A percentile compares a stretch with the other conserved stretches of the same genome.
These are phyloP conservation scores for Chrysosporium keratinophilum DNA, from an alignment of 2,329 filamentous ascomycete genomes.

Conservation along the genomic window DNA sequence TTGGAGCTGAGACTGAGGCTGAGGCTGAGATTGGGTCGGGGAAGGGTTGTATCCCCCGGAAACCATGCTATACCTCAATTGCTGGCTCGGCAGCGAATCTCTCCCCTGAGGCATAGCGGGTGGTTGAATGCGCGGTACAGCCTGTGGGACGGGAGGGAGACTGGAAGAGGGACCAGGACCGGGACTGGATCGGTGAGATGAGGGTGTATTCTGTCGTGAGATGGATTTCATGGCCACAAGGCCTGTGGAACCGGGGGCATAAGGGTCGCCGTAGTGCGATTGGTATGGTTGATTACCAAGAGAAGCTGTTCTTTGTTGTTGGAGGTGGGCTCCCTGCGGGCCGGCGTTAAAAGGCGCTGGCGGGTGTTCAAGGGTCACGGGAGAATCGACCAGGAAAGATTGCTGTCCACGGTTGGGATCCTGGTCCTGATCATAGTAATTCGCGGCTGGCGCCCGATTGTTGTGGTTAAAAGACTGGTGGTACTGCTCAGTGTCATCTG, in stretches of 20 bases:
- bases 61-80: slow-evolving; percentile 21
- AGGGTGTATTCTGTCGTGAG: slow-evolving; percentile 4
- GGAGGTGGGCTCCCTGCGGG: neutral
- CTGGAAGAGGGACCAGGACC: neutral
- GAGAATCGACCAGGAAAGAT: slow-evolving; percentile 6
- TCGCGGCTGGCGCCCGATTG: neutral
- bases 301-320: neutral
- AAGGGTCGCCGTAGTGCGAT: neutral
- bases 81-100: slow-evolving; percentile 26
- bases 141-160: slow-evolving; percentile 7
- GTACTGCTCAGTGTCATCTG: slow-evolving; percentile 14
- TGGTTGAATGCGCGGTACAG: slow-evolving; percentile 14
- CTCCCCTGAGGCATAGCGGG: slow-evolving; percentile 17
- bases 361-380: neutral
- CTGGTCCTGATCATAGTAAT: slow-evolving; percentile 10
- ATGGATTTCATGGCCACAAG: slow-evolving; percentile 8
- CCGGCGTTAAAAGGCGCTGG: neutral
- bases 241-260: neutral
- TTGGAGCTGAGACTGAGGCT: slow-evolving; percentile 11
- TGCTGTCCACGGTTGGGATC: slow-evolving; percentile 9
- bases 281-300: neutral
- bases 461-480: slow-evolving; percentile 9
- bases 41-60: slow-evolving; percentile 14
- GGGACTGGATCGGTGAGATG: slow-evolving; percentile 2
- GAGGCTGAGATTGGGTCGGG: neutral